These are phyloP conservation scores for Boletus sp. DNA, from an alignment of 768 basidiomycete genomes.

Conservation along the genomic window DNA sequence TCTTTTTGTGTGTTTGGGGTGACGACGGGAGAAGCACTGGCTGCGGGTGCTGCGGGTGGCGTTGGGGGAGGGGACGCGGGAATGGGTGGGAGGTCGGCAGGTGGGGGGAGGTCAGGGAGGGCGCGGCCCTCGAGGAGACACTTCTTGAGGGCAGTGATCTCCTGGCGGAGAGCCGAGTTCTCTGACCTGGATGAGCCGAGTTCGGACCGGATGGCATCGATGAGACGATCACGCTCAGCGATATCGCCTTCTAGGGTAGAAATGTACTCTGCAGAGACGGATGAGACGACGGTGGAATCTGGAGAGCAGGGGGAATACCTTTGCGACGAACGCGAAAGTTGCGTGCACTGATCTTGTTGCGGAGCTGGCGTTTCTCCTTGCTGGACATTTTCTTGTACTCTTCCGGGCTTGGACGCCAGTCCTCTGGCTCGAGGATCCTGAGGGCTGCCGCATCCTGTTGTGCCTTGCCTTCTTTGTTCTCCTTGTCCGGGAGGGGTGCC, in stretches of 20 bases:
- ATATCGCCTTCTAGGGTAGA: constrained; percentile 91
- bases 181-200: constrained; percentile 77
- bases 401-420: constrained; percentile 86
- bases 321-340: constrained; percentile 95
- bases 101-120: constrained; percentile 44
- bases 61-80: constrained; percentile 43
- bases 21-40: constrained; percentile 36
- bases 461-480: constrained; percentile 21
- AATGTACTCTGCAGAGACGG: constrained; percentile 71
- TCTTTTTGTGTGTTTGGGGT: constrained; percentile 80
- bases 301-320: constrained; percentile 45
- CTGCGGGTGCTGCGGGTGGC: constrained; percentile 15
- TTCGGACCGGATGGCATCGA: constrained; percentile 83
- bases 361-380: constrained; percentile 93
- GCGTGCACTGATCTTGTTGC: constrained; percentile 95
- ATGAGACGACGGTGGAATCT: background rate
- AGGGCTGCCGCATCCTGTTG: constrained; percentile 31
- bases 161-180: constrained; percentile 78
- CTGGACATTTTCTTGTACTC: constrained; percentile 94
- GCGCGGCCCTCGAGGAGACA: constrained; percentile 69
- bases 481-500: constrained; percentile 41
- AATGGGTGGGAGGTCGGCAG: constrained; percentile 37
- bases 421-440: constrained; percentile 46
- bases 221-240: constrained; percentile 85
- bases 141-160: constrained; percentile 71